Evolutionary conservation across 1,139 yeast genomes (phyloP).

Genomic region (Nadsonia starkeyi-henricii): DNA sequence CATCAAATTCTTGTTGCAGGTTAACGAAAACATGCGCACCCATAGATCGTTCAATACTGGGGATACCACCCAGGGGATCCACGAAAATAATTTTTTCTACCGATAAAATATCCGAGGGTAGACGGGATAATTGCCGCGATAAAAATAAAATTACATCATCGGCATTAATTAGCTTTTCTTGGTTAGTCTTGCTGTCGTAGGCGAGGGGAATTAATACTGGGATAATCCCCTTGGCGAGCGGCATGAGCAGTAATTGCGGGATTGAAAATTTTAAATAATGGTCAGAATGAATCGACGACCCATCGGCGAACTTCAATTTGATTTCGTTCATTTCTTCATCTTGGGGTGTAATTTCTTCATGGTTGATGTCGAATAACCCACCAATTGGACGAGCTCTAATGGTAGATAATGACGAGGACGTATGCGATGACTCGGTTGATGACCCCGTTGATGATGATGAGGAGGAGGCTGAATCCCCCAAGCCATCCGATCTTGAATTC

Average conservation of each 20-base stretch:
- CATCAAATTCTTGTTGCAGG: slow-evolving; percentile 59
- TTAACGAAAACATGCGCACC: slow-evolving; percentile 84
- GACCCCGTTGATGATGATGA: too few relatives aligned
- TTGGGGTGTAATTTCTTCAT: slow-evolving; percentile 6
- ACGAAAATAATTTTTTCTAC: slow-evolving; percentile 72
- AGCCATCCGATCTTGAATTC: too few relatives aligned
- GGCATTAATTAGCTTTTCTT: slow-evolving; percentile 27
- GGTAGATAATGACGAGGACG: slow-evolving; percentile 7
- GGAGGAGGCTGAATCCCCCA: too few relatives aligned
- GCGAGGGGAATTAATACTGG: slow-evolving; percentile 53
- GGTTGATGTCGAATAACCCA: slow-evolving; percentile 22
- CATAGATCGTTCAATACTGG: slow-evolving; percentile 66
- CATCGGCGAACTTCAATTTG: slow-evolving; percentile 4
- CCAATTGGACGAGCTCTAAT: slow-evolving; percentile 21
- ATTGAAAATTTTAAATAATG: slow-evolving; percentile 16
- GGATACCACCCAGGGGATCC: slow-evolving; percentile 80
- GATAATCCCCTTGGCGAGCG: slow-evolving; percentile 30
- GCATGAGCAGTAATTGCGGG: slow-evolving; percentile 26
- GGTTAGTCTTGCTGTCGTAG: slow-evolving; percentile 28
- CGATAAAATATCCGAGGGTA: slow-evolving; percentile 27
- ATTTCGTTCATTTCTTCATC: not conserved
- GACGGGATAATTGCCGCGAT: slow-evolving; percentile 18
- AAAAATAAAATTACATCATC: slow-evolving; percentile 25
- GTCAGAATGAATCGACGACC: not conserved
- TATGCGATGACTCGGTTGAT: too few relatives aligned